These are phyloP conservation scores for Pythium rhizo-oryzae DNA, from an alignment of 352 stramenopile genomes.

Conservation along the genomic window DNA sequence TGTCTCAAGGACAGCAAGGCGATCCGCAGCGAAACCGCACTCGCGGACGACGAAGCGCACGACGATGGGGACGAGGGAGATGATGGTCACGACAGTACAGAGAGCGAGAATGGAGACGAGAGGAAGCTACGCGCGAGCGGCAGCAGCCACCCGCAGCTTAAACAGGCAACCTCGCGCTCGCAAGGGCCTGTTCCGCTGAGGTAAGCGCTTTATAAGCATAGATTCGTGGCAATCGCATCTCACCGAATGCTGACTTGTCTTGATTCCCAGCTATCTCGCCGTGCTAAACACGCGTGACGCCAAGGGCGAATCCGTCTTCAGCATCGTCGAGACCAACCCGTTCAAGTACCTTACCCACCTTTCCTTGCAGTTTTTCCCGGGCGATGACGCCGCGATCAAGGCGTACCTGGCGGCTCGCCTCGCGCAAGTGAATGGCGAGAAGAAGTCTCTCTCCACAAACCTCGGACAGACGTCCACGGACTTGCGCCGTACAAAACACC, in stretches of 20 bases:
- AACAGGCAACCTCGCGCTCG: conserved; percentile 42
- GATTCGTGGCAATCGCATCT: too few relatives aligned
- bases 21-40: conserved; percentile 22
- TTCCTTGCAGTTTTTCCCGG: conserved; percentile 84
- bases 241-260: neutral
- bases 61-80: conserved; percentile 1
- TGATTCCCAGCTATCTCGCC: conserved; percentile 62
- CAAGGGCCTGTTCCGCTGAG: conserved; percentile 76
- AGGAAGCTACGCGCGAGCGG: neutral
- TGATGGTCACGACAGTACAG: conserved; percentile 14
- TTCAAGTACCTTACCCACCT: conserved; percentile 96
- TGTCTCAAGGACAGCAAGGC: conserved; percentile 81
- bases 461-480: conserved; percentile 53
- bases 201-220: conserved; percentile 17
- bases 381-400: conserved; percentile 91
- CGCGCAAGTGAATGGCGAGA: conserved; percentile 73
- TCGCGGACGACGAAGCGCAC: neutral
- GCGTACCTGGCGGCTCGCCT: conserved; percentile 90
- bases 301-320: conserved; percentile 81
- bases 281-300: conserved; percentile 76
- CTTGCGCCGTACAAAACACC: conserved; percentile 43
- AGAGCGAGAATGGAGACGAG: neutral
- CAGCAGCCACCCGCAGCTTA: conserved; percentile 8
- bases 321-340: conserved; percentile 93
- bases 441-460: conserved; percentile 37